phyloP scores from a whole-genome alignment of 495 filamentous ascomycete genomes.

The Penicillium steckii region DNA sequence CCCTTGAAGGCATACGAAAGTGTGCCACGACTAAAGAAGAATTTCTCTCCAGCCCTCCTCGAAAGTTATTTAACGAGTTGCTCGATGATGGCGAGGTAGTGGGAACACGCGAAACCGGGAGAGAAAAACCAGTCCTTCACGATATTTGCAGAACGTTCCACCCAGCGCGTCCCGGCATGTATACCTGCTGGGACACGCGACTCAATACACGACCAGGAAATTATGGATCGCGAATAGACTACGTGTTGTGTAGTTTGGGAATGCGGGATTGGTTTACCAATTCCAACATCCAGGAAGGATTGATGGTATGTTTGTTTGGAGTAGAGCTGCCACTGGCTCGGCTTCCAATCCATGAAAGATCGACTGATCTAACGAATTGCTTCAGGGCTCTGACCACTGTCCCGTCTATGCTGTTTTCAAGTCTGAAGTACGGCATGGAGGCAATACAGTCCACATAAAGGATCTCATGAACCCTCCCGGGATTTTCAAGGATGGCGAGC shows the following conservation, averaged over 20 bases:
- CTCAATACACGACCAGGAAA: constrained; percentile 89
- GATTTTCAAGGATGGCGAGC: constrained; percentile 69
- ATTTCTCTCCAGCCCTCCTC: constrained; percentile 70
- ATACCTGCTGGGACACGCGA: constrained; percentile 89
- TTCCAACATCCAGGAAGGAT: constrained; percentile 92
- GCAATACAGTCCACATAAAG: constrained; percentile 50
- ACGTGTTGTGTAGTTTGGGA: constrained; percentile 76
- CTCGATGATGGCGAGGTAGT: constrained; percentile 68
- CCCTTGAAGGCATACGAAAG: constrained; percentile 68
- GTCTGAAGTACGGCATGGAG: constrained; percentile 54
- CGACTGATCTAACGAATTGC: constrained; percentile 12
- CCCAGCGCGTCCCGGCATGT: constrained; percentile 81
- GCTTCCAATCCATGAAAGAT: too few relatives aligned
- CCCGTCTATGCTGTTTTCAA: constrained; percentile 83
- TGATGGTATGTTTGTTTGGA: constrained; percentile 56
- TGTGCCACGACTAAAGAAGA: constrained; percentile 62
- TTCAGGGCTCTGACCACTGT: constrained; percentile 89
- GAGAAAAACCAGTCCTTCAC: constrained; percentile 74
- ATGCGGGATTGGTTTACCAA: constrained; percentile 84
- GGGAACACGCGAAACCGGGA: constrained; percentile 66
- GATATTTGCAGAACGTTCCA: constrained; percentile 88
- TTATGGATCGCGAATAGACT: constrained; percentile 88
- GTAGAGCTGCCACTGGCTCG: too few relatives aligned
- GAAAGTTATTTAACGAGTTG: constrained; percentile 82
- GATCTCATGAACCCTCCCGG: constrained; percentile 82